Evolutionary conservation across 441 rosid species (phyloP), one percentile per base, ranked within the genome.

Genomic region (Adansonia gregorii): DNA sequence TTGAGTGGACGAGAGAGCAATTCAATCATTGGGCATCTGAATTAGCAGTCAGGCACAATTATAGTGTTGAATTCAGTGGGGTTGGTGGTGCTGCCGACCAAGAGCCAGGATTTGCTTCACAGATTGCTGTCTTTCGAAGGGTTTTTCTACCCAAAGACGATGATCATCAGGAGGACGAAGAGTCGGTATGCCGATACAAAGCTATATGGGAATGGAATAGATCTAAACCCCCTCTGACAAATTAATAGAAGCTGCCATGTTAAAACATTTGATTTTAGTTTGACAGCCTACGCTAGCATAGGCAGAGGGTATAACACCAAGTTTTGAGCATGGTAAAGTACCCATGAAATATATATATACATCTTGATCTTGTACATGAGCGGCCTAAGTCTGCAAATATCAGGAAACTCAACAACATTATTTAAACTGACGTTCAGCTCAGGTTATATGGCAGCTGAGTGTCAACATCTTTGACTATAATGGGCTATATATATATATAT

Each of bases 1-100:
- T 96, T 76, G 99, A 96, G 84, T 96, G 98, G 99, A 96, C 97
- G 6, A 91, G 98, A 70, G 88, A 87, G 80, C 98, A 96, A 86
- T 94, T 96, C 73, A 85, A 87, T 80, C 59, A 67, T 0, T 96
- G 98, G 99, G 98, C 97, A 22, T 76, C 88, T 14, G 83, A 85
- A 19, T 76, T 96, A 82, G 98, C 92, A 0, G 51, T 72, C 6
- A 80, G 76, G 74, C 92, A 96, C 83, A 79, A 81, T 73, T 96
- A 96, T 85, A 77, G 83, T 5, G 91, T 96, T 0, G 95, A 92
- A 78, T 94, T 92, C 79, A 86, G 98, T 19, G 98, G 98, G 9
- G 98, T 96, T 45, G 98, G 98, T 45, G 98, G 99, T 67, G 84
- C 86, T 66, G 97, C 72, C 20, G 88, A 86, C 70, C 73, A 76